Conservation (phyloP, 305 asterid species). For the Fraxinus dipetala region DNA sequence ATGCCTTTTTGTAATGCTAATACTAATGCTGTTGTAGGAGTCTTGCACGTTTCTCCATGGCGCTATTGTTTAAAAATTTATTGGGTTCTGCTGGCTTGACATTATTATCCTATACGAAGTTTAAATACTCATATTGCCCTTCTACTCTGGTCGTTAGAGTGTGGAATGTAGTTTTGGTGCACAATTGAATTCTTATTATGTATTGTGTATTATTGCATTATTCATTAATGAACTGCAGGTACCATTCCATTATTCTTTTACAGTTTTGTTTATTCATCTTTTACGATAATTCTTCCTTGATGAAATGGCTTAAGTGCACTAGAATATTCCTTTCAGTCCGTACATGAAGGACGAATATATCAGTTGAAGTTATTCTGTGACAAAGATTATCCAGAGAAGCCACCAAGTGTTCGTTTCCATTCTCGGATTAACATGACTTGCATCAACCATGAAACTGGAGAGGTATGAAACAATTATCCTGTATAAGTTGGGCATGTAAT, state of each 20-base stretch:
- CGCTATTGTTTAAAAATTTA: not conserved
- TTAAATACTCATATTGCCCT: not conserved
- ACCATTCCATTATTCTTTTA: not conserved
- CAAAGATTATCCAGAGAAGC: constrained; percentile 61
- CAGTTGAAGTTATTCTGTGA: constrained; percentile 48
- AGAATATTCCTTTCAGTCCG: constrained; percentile 31
- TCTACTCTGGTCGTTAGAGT: not conserved
- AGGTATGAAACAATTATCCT: constrained; percentile 30
- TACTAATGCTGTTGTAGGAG: not conserved
- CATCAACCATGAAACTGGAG: constrained; percentile 51
- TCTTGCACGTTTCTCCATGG: not conserved
- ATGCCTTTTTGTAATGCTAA: not conserved
- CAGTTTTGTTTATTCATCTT: not conserved
- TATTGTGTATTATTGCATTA: not conserved
- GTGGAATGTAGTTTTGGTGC: not conserved
- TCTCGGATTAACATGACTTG: constrained; percentile 54
- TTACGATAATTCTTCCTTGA: not conserved
- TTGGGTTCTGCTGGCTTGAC: not conserved
- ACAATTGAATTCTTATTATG: not conserved
- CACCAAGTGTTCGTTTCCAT: constrained; percentile 51
- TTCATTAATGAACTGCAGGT: not conserved
- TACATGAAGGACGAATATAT: constrained; percentile 55
- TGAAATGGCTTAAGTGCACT: not conserved
- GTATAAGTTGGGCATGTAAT: not conserved
- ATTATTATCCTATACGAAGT: not conserved